Base-by-base conservation (phyloP, 768 basidiomycete genomes). In the Pleurotus cornucopiae region DNA sequence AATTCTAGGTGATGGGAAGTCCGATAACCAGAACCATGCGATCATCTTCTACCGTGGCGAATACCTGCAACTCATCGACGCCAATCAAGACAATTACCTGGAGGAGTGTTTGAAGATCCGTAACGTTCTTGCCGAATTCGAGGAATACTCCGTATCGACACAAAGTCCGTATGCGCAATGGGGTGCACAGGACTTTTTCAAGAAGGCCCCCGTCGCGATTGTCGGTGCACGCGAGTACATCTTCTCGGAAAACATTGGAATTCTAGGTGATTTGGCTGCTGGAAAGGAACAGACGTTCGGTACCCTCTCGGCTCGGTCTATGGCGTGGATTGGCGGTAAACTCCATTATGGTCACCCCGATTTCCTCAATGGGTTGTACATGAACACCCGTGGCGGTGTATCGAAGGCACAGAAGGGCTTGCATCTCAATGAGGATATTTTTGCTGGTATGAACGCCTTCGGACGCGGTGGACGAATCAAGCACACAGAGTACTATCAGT, bases 271-370 rank as follows among this genome's bases (percentile, higher is more conserved):
- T 72, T 82, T 99, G 45, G 97, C 97, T 41, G 97, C 97, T 58
- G 95, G 97, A 14, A 98, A 99, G 78, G 97, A 99, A 72, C 97
- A 98, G 71, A 99, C 97, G 39, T 99, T 99, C 70, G 97, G 97
- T 68, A 98, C 97, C 1, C 84, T 99, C 60, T 84, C 93, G n/a
- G 96, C 95, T 11, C 86, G 97, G 48, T 88, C 91, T 1, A 86
- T 96, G 78, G 91, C 96, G 1, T 98, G 93, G 90, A 91, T 98
- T 60, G 96, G 96, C 39, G 97, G 97, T 49, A 98, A 98, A 70
- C 81, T 99, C 58, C 97, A 98, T 70, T 99, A 99, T 68, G 97
- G 97, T 62, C 97, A 98, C 71, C 97, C 97, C 9, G 97, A 99
- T 83, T 98, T 99, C 86, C 79, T 99, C 62, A 97, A 98, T 69